Conservation (phyloP, 352 stramenopile species). For the Globisporangium acanthophoron region DNA sequence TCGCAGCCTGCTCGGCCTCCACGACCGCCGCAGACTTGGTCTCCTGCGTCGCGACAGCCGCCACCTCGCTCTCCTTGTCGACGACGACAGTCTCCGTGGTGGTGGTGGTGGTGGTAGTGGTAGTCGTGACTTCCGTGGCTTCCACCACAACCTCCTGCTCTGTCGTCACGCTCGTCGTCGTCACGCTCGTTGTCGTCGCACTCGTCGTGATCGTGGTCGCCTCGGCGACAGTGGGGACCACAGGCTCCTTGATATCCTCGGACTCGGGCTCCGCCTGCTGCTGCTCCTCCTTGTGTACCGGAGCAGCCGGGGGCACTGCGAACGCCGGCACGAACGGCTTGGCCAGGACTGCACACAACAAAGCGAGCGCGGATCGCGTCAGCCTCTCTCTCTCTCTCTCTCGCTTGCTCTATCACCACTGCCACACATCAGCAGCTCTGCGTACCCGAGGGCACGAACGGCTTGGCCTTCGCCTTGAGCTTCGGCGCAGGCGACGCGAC, state of each 20-base stretch:
- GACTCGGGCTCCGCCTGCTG: slow-evolving; percentile 8
- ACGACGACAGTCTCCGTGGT: slow-evolving; percentile 1
- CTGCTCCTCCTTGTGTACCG: background rate
- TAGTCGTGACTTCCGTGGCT: background rate
- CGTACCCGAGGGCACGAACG: slow-evolving; percentile 15
- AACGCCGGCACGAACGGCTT: slow-evolving; percentile 15
- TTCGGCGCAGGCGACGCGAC: slow-evolving; percentile 19
- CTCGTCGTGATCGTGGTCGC: background rate
- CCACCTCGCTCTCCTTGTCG: background rate
- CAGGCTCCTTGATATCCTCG: slow-evolving; percentile 16
- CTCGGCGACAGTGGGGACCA: background rate
- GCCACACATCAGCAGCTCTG: background rate
- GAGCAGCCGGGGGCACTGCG: background rate
- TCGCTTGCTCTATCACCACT: background rate
- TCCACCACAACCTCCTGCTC: slow-evolving; percentile 2
- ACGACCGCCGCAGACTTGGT: slow-evolving; percentile 16
- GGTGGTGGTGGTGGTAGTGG: background rate
- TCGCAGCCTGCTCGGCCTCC: slow-evolving; percentile 33
- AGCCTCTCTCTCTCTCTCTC: background rate
- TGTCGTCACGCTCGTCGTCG: slow-evolving; percentile 2
- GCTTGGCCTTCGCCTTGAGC: slow-evolving; percentile 20
- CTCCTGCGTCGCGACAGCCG: slow-evolving; percentile 3
- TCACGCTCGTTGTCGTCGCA: slow-evolving; percentile 1
- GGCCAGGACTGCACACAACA: slow-evolving; percentile 6
- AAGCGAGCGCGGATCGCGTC: background rate